Evolutionary conservation across 1,284 basidiomycete species (phyloP).

Genomic region (Schizophyllum commune): DNA sequence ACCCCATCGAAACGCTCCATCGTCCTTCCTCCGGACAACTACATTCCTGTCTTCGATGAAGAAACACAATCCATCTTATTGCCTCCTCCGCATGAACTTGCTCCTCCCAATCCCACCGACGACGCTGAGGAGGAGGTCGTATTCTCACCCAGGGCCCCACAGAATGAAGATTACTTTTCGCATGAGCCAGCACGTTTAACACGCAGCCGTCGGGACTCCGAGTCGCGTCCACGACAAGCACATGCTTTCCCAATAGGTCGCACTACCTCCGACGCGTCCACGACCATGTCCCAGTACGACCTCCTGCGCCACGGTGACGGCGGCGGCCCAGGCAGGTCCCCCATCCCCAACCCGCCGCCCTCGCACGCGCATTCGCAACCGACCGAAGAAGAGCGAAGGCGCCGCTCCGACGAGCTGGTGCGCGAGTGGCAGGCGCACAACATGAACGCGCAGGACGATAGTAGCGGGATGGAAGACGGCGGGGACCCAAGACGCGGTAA

Average conservation of each 20-base stretch:
- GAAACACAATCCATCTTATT: conserved; percentile 23
- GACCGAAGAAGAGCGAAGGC: conserved; percentile 20
- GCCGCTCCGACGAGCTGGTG: background rate
- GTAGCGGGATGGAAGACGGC: no score
- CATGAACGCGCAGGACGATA: background rate
- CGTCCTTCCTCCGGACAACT: conserved; percentile 27
- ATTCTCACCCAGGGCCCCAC: background rate
- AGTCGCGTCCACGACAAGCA: background rate
- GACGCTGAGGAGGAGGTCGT: background rate
- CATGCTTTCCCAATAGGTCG: conserved; percentile 5
- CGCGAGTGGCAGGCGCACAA: background rate
- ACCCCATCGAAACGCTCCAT: conserved; percentile 18
- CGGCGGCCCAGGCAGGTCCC: background rate
- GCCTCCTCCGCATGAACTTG: conserved; percentile 29
- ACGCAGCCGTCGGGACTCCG: background rate
- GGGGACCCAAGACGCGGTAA: background rate
- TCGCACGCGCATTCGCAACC: conserved; percentile 12
- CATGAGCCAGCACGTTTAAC: background rate
- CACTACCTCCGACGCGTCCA: conserved; percentile 19
- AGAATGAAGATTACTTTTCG: background rate
- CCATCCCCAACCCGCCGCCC: background rate
- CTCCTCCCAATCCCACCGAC: conserved; percentile 10
- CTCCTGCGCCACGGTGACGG: conserved; percentile 16
- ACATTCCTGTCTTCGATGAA: conserved; percentile 25
- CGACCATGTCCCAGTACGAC: conserved; percentile 24